Conservation (phyloP, 1,284 basidiomycete genomes). For the Marasmius sp. region DNA sequence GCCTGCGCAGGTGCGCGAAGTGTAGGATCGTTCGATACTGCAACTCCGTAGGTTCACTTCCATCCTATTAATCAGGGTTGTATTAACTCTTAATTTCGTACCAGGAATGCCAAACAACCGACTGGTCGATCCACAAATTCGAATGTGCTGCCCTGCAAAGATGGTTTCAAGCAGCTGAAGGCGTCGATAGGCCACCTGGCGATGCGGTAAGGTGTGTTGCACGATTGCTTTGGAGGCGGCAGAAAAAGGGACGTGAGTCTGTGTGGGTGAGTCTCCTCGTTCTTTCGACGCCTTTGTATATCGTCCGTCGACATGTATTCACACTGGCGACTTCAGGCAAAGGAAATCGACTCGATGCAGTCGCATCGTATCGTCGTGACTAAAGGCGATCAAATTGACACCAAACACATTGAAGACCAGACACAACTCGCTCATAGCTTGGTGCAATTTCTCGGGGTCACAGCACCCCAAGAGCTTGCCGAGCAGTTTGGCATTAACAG, state of each 20-base stretch:
- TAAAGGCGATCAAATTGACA: slow-evolving; percentile 53
- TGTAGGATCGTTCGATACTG: slow-evolving; percentile 78
- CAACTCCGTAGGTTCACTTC: slow-evolving; percentile 46
- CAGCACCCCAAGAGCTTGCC: slow-evolving; percentile 56
- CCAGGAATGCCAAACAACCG: slow-evolving; percentile 74
- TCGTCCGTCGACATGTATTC: background rate
- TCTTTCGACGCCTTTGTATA: background rate
- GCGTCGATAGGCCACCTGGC: slow-evolving; percentile 44
- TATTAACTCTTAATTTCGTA: background rate
- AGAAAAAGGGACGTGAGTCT: slow-evolving; percentile 53
- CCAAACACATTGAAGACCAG: slow-evolving; percentile 53
- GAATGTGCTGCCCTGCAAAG: slow-evolving; percentile 73
- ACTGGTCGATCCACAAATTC: slow-evolving; percentile 75
- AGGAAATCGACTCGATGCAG: slow-evolving; percentile 69
- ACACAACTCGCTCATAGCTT: slow-evolving; percentile 70
- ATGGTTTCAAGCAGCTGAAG: slow-evolving; percentile 46
- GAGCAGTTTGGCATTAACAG: slow-evolving; percentile 52
- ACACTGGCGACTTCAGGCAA: slow-evolving; percentile 43
- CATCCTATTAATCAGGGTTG: background rate
- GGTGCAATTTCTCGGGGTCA: slow-evolving; percentile 63
- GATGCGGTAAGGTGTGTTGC: slow-evolving; percentile 79
- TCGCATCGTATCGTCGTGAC: slow-evolving; percentile 37
- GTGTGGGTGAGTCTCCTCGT: slow-evolving; percentile 54
- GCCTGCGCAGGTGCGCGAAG: slow-evolving; percentile 66
- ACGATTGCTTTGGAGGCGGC: slow-evolving; percentile 68